Percentiles rank a stretch among this genome's conserved stretches.
These are phyloP conservation scores for Flaveria linearis DNA, from an alignment of 129 eudicot genomes.

Conservation along the genomic window DNA sequence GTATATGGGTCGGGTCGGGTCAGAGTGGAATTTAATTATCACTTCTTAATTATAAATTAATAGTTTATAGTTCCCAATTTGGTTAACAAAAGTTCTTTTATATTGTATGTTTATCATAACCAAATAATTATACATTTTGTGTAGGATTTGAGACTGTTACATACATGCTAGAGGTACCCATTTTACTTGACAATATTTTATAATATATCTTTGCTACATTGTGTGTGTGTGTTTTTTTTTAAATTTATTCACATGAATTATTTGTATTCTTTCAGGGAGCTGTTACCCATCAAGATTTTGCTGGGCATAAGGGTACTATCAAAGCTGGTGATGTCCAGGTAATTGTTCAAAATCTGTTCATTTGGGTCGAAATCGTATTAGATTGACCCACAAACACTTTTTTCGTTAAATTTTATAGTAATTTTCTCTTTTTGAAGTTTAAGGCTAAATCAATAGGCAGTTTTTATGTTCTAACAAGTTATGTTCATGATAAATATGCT, in stretches of 20 bases:
- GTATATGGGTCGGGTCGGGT: neutral
- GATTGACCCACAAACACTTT: neutral
- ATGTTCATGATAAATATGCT: neutral
- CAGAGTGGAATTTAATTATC: no score
- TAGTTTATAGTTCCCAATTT: neutral
- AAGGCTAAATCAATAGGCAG: neutral
- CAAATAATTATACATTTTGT: conserved; percentile 2
- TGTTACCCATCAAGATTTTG: conserved; percentile 86
- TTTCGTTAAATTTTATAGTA: neutral
- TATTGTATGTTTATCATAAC: conserved; percentile 9
- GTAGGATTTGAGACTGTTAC: conserved; percentile 95
- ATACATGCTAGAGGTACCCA: conserved; percentile 76
- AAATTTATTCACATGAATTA: neutral
- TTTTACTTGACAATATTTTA: neutral
- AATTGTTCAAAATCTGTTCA: neutral
- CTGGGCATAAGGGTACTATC: conserved; percentile 88
- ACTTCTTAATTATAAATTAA: neutral
- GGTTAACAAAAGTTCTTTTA: neutral
- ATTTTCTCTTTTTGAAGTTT: neutral
- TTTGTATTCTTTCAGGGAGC: conserved; percentile 55
- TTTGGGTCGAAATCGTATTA: neutral
- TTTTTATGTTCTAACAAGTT: neutral
- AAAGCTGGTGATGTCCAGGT: conserved; percentile 91
- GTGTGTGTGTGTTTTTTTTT: conserved; percentile 3
- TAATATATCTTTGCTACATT: neutral